Evolutionary conservation across 2,329 filamentous ascomycete species (phyloP).

Genomic region (Talaromyces sp.): DNA sequence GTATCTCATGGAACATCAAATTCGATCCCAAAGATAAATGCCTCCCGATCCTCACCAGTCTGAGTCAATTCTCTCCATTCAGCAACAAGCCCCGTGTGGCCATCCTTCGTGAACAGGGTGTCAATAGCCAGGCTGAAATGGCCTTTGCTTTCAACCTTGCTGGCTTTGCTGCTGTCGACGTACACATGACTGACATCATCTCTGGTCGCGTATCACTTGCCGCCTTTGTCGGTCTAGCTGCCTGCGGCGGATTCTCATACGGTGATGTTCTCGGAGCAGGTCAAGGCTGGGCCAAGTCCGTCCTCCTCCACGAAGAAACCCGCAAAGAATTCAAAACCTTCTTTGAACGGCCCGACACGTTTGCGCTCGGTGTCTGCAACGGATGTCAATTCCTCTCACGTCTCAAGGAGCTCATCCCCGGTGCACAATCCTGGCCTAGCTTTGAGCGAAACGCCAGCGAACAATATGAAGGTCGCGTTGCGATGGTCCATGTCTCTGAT

Average conservation of each 20-base stretch:
- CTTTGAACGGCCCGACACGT: constrained; percentile 84
- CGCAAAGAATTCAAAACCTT: constrained; percentile 75
- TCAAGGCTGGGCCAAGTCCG: constrained; percentile 91
- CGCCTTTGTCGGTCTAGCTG: constrained; percentile 80
- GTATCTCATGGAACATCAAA: constrained; percentile 75
- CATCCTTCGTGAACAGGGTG: constrained; percentile 89
- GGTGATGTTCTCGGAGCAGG: constrained; percentile 91
- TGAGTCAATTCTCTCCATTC: constrained; percentile 54
- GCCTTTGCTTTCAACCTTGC: constrained; percentile 90
- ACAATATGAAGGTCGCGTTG: constrained; percentile 84
- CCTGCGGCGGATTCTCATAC: constrained; percentile 96
- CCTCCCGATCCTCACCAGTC: constrained; percentile 60
- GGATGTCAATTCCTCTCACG: constrained; percentile 92
- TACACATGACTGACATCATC: constrained; percentile 93
- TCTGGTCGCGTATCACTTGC: constrained; percentile 72
- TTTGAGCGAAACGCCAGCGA: constrained; percentile 81
- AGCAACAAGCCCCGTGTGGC: constrained; percentile 70
- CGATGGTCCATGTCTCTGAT: constrained; percentile 76
- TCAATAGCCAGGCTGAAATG: constrained; percentile 96
- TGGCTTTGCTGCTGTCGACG: constrained; percentile 85
- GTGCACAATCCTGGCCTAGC: constrained; percentile 73
- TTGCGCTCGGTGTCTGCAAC: constrained; percentile 91
- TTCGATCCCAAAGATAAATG: constrained; percentile 75
- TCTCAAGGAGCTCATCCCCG: constrained; percentile 77
- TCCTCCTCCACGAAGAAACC: constrained; percentile 73